Percentiles rank a stretch among this genome's conserved stretches.
Evolutionary conservation across 331 rosid species (phyloP).

Genomic region (Malus hybrid): DNA sequence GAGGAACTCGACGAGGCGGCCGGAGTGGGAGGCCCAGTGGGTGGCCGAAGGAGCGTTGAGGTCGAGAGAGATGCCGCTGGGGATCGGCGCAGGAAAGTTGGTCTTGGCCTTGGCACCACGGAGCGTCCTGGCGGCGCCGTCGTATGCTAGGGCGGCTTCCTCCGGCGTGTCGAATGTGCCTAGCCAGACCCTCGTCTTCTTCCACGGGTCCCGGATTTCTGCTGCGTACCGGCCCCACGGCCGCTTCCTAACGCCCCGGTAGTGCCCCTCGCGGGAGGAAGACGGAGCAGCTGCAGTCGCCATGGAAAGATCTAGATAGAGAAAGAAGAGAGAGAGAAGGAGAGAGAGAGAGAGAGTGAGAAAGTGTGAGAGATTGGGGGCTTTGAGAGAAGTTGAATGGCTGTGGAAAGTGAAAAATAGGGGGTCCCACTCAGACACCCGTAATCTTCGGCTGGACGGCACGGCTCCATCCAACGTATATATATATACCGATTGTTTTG

Average conservation of each 20-base stretch:
- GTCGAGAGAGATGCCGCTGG: conserved; percentile 38
- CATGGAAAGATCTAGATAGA: conserved; percentile 17
- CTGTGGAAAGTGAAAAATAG: neutral
- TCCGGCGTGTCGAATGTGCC: conserved; percentile 97
- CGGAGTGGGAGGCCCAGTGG: conserved; percentile 38
- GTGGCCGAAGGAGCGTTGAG: conserved; percentile 45
- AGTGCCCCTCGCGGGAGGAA: conserved; percentile 62
- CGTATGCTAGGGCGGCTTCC: conserved; percentile 92
- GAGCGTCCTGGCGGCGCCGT: conserved; percentile 94
- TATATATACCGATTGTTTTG: neutral
- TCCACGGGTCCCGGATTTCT: conserved; percentile 95
- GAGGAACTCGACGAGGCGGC: conserved; percentile 54
- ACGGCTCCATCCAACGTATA: neutral
- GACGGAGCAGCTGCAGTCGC: conserved; percentile 29
- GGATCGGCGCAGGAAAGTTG: conserved; percentile 55
- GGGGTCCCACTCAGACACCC: conserved; percentile 81
- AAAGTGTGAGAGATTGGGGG: neutral
- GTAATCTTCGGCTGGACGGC: conserved; percentile 90
- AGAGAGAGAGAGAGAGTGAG: neutral
- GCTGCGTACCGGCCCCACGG: conserved; percentile 99
- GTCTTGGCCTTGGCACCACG: conserved; percentile 89
- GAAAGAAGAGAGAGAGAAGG: no score
- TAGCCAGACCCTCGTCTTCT: conserved; percentile 91
- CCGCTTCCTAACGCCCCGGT: conserved; percentile 85
- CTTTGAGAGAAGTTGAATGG: neutral